Evolutionary conservation across 1,284 basidiomycete genomes (phyloP), one percentile per base, ranked within the genome.

Genomic region (Thecaphora thlaspeos): DNA sequence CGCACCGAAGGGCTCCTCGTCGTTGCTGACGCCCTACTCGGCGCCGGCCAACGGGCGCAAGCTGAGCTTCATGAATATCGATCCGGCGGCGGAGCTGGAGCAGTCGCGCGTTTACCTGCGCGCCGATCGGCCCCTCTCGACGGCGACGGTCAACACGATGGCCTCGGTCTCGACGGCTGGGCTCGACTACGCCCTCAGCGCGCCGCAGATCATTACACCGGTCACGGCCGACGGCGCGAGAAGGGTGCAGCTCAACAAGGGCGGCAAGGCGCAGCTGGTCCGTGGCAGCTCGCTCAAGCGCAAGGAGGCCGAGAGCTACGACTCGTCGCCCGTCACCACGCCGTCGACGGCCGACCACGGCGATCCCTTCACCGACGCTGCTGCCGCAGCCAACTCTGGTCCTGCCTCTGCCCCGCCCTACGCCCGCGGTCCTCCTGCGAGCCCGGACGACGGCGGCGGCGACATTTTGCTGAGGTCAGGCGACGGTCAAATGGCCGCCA

Each of bases 121-220:
- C 0, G 18, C 42, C 38, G 40, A 67, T 14, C 42, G 52, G 0
- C 60, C 37, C 5, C 30, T 60, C 9, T 62, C 59, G 2, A 45
- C 53, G 1, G 60, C 48, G 2, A 67, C 64, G 10, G 47, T 60
- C 39, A 55, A 55, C 40, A 67, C 64, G 14, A 57, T 67, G 41
- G 41, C 18, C 15, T 56, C 55, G 18, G 43, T 50, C 17, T 44
- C 53, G 14, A 60, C 60, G 14, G 41, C 22, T 11, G 40, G 41
- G 11, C 46, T 64, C 9, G 52, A 49, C 22, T 67, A 67, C 43
- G 64, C 63, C 2, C 44, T 67, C 3, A 60, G 55, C 2, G 61
- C 60, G 9, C 64, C 64, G 8, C 60, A 62, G 43, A 56, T 67
- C 19, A 60, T 67, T 18, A 67, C 64, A 4, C 62, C 62, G 0